These are phyloP conservation scores for Cercospora berteroae DNA, from an alignment of 2,329 filamentous ascomycete species.

Conservation along the genomic window DNA sequence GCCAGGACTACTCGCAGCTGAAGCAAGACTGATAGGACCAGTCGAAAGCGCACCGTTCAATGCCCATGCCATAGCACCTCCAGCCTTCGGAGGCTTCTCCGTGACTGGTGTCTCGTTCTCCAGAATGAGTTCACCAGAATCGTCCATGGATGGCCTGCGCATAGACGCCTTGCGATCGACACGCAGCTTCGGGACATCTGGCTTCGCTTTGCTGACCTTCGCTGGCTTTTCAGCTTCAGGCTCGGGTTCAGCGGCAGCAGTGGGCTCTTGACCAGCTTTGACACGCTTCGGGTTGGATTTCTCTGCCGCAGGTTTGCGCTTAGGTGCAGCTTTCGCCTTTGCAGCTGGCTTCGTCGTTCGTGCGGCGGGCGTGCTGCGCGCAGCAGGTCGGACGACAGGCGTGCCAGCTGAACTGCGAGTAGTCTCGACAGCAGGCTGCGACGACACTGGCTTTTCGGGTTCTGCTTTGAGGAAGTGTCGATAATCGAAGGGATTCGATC, in stretches of 20 bases:
- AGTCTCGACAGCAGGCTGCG: constrained; percentile 13
- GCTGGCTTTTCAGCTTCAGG: constrained; percentile 1
- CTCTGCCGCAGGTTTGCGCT: constrained; percentile 27
- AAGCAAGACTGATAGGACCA: constrained; percentile 46
- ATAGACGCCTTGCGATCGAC: constrained; percentile 35
- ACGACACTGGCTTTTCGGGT: constrained; percentile 30
- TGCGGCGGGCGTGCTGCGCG: constrained; percentile 22
- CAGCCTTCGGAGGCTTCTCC: constrained; percentile 25
- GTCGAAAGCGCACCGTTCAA: constrained; percentile 35
- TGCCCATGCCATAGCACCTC: constrained; percentile 32
- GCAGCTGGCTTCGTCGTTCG: constrained; percentile 18
- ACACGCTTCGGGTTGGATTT: constrained; percentile 30
- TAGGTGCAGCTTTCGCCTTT: constrained; percentile 16
- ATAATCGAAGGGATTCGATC: constrained; percentile 50
- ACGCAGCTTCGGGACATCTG: constrained; percentile 27
- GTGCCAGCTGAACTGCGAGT: constrained; percentile 30
- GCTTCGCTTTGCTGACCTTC: constrained; percentile 16
- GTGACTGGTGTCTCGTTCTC: constrained; percentile 34
- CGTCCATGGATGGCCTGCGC: constrained; percentile 30
- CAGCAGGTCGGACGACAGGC: constrained; percentile 20
- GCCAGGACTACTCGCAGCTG: constrained; percentile 42
- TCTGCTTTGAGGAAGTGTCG: constrained; percentile 45
- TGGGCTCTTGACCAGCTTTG: constrained; percentile 30
- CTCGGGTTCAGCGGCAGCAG: constrained; percentile 10
- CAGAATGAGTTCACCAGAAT: constrained; percentile 37